A percentile compares a stretch with the other conserved stretches of the same genome.
phyloP scores from a whole-genome alignment of 352 stramenopile genomes.

The Phytophthora litchii region DNA sequence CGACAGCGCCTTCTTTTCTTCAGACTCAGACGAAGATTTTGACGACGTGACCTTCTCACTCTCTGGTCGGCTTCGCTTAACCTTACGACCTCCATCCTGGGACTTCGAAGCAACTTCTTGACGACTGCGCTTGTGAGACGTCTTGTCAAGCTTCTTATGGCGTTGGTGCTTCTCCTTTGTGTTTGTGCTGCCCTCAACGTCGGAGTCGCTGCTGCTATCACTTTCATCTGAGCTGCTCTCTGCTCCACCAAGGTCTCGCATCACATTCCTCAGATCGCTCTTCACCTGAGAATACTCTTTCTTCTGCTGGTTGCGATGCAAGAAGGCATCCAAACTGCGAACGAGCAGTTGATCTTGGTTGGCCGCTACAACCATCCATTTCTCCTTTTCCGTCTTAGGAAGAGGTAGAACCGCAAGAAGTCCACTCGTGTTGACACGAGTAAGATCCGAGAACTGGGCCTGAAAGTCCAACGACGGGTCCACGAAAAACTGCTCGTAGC shows the following conservation, averaged over 20 bases:
- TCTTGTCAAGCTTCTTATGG: constrained; percentile 21
- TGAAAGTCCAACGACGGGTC: constrained; percentile 77
- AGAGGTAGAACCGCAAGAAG: constrained; percentile 69
- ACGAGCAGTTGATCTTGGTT: constrained; percentile 80
- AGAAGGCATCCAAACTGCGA: constrained; percentile 66
- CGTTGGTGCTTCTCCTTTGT: constrained; percentile 30
- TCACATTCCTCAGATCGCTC: constrained; percentile 46
- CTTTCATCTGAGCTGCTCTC: constrained; percentile 33
- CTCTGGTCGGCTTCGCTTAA: constrained; percentile 26
- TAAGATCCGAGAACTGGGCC: constrained; percentile 80
- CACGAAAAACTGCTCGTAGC: constrained; percentile 86
- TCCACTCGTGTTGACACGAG: constrained; percentile 72
- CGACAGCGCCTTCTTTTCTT: constrained; percentile 11
- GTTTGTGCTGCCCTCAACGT: constrained; percentile 11
- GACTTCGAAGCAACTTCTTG: constrained; percentile 18
- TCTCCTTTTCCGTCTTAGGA: constrained; percentile 54
- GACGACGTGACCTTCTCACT: constrained; percentile 19
- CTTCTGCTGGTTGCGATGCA: constrained; percentile 61
- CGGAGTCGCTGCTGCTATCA: constrained; percentile 36
- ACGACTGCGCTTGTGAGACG: constrained; percentile 25
- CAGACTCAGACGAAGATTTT: constrained; percentile 5
- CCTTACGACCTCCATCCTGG: constrained; percentile 24
- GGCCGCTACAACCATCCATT: constrained; percentile 80
- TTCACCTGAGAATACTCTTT: constrained; percentile 54
- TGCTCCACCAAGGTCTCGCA: constrained; percentile 46